Evolutionary conservation across 169 alveolate genomes (phyloP), one percentile per base, ranked within the genome.

Genomic region (Fabrea salina): DNA sequence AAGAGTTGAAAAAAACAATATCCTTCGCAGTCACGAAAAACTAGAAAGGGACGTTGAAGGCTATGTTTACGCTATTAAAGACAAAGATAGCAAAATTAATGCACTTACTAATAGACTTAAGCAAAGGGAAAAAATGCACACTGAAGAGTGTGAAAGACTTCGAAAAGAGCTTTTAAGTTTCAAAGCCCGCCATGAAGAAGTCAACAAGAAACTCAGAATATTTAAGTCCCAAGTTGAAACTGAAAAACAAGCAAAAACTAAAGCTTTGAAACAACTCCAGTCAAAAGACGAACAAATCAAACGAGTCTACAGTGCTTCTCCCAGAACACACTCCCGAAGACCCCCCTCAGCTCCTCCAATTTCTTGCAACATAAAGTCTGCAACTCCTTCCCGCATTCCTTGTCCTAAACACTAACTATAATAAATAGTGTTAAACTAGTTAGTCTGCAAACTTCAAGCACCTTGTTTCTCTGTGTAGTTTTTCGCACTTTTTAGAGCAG

Each of bases 381-480:
- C 16, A 2, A 47, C 56, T n/a, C 56, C 56, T 47, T 47, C 56
- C 16, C 16, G 56, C 30, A 47, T 47, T 2, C 56, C 56, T 47
- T 25, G 56, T n/a, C 56, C 56, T n/a, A 47, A 47, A 47, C 56
- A 35, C 5, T 6, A 7, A 5, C 5, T 16, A 6, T 40, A 58
- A 58, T 5, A 32, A 32, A 19, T 54, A n/a, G n/a, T n/a, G n/a
- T n/a, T n/a, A n/a, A n/a, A 44, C 53, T 11, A 44, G 16, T 76
- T 76, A 85, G 35, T 89, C 95, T 30, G 89, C 88, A 78, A 90
- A 90, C 68, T 90, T 90, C 49, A 86, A 74, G 56, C 95, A 90
- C 58, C 87, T 82, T 8, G 86, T 87, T 75, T 87, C 93, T 75
- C 84, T 86, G 75, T 90, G 95, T 8, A 75, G 75, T 44, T 75